Conservation (phyloP, 2,329 filamentous ascomycete species). For the Colletotrichum siamense region DNA sequence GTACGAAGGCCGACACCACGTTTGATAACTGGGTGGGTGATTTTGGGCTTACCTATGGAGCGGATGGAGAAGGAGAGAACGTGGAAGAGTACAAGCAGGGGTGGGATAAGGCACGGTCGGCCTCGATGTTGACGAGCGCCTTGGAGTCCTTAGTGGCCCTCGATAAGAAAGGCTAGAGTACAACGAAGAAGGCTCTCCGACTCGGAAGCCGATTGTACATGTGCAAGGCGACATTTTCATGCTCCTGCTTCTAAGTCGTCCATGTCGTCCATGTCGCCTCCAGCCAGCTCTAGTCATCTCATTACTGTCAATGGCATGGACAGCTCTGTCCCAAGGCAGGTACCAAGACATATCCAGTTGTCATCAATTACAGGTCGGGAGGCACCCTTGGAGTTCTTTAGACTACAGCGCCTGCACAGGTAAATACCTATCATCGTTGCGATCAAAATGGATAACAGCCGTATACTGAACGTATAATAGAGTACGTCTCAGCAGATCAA, state of each 20-base stretch:
- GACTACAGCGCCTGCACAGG: accelerated
- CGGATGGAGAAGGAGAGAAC: background rate
- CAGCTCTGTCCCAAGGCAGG: too few relatives aligned
- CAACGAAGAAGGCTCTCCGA: too few relatives aligned
- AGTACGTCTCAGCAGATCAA: background rate
- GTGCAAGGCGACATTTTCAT: accelerated
- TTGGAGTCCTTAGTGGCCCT: background rate
- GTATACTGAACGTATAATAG: accelerated
- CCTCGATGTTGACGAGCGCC: background rate
- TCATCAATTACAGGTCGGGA: accelerated
- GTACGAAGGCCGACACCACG: background rate
- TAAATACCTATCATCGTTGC: accelerated
- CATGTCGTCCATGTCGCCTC: background rate
- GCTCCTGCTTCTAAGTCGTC: background rate
- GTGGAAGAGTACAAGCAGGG: background rate
- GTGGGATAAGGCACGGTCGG: background rate
- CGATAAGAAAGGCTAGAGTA: background rate
- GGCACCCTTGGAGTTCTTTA: accelerated
- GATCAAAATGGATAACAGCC: background rate
- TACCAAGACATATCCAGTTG: background rate
- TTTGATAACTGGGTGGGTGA: background rate
- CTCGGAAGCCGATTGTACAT: background rate
- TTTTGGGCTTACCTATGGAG: background rate
- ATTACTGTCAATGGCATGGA: background rate
- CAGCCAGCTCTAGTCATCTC: background rate